Base-by-base conservation (phyloP, 2,329 filamentous ascomycete genomes). In the Huntiella moniliformis region DNA sequence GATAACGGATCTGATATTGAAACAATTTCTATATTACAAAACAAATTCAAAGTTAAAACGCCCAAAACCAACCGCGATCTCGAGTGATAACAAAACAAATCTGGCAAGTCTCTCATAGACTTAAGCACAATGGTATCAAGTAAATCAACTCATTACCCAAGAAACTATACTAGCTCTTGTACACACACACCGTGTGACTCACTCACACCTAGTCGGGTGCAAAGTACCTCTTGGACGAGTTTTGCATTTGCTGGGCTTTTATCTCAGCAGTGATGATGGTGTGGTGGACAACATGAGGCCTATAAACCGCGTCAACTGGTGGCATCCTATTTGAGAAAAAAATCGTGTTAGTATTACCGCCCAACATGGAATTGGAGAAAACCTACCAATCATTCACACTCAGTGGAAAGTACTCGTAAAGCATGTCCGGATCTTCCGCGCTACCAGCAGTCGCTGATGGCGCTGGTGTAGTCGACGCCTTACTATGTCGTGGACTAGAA, bases 331-430 rank as follows among this genome's bases (percentile, higher is more conserved):
- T 39, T 16, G 16, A 36, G 37, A 36, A 28, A 15, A 44, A 22
- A n/a, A 12, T n/a, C n/a, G n/a, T 3, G n/a, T 8, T 16, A 28
- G 22, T 28, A 28, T 28, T 5, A 28, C 22, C 22, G 10, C 22
- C 22, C 22, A 28, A 2, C 7, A 28, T 6, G 22, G 6, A 3
- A 28, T 28, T 28, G 22, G 22, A 28, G 22, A 47, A 17, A 35
- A 57, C 62, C 55, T 59, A 73, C 82, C 82, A 95, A 56, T 95
- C 87, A 58, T 95, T 86, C 49, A 94, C 64, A 42, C 81, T 86
- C 12, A 96, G 67, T 0, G 87, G 87, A 52, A 96, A 95, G 58
- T 96, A 95, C 62, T 96, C 87, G 58, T 95, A 95, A 13, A 95
- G 65, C 52, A 87, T 66, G 60, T 95, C 87, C 1, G 79, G 79